Conservation (phyloP, 164 flowering plant species). For the Nelumbo lutea region DNA sequence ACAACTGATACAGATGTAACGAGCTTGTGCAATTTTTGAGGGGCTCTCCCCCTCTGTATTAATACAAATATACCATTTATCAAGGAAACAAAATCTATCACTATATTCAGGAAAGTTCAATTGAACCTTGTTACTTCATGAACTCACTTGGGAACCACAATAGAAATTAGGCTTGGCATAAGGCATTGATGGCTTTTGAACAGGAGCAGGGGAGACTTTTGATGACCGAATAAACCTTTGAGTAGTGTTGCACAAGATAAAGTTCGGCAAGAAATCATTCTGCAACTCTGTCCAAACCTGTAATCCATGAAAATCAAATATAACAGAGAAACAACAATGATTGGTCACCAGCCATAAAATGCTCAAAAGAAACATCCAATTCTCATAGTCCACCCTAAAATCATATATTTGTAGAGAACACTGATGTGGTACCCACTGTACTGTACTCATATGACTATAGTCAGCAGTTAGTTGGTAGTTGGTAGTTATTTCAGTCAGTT, state of each 20-base stretch:
- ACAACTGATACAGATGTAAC: no score
- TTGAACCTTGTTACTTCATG: not conserved
- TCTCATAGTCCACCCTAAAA: not conserved
- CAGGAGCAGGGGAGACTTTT: conserved; percentile 59
- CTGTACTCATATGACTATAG: no score
- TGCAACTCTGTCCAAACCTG: conserved; percentile 98
- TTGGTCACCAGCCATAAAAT: conserved; percentile 1
- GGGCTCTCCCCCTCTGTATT: no score
- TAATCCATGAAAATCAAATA: not conserved
- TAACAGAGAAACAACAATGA: not conserved
- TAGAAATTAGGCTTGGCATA: conserved; percentile 87
- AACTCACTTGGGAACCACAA: conserved; percentile 89
- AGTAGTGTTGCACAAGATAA: conserved; percentile 94
- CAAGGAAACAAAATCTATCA: no score
- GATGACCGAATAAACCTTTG: conserved; percentile 85
- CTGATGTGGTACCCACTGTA: no score
- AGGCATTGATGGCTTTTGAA: conserved; percentile 92
- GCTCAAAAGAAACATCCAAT: not conserved
- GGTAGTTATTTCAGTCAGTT: no score
- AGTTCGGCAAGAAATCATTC: conserved; percentile 93
- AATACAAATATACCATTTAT: no score
- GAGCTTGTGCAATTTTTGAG: no score
- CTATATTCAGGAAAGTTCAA: not conserved
- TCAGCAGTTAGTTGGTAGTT: no score
- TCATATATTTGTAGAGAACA: not conserved